Evolutionary conservation across 176 grass and related monocot genomes (phyloP).

Genomic region (Raddia guianensis): DNA sequence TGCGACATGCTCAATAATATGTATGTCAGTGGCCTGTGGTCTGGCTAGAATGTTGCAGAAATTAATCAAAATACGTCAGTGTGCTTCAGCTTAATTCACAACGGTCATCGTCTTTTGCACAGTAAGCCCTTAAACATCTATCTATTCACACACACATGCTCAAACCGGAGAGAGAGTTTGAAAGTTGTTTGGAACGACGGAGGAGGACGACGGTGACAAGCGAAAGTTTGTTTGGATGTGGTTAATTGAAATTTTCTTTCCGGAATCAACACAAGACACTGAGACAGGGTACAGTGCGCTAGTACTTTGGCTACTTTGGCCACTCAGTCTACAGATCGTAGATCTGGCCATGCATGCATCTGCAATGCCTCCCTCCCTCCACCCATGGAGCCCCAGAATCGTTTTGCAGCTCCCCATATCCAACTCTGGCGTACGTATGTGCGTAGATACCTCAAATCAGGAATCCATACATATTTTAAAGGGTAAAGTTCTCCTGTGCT

Average conservation of each 20-base stretch:
- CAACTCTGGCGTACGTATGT: not conserved
- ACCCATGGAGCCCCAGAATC: not conserved
- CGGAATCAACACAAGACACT: conserved; percentile 3
- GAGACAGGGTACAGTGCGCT: conserved; percentile 4
- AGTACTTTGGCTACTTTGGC: conserved; percentile 39
- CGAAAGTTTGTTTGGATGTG: conserved; percentile 45
- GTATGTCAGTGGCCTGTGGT: not conserved
- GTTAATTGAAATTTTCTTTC: conserved; percentile 24
- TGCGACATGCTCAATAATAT: conserved; percentile 8
- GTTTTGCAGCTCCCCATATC: conserved; percentile 3
- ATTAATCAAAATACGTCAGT: not conserved
- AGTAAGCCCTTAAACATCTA: conserved; percentile 12
- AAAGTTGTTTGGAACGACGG: conserved; percentile 34
- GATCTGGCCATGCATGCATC: conserved; percentile 19
- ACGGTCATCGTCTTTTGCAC: conserved; percentile 26
- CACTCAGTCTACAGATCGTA: conserved; percentile 32
- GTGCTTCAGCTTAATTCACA: conserved; percentile 15
- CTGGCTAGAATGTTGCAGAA: conserved; percentile 17
- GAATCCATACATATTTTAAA: not conserved
- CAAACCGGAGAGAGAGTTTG: conserved; percentile 30
- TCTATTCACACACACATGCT: not conserved
- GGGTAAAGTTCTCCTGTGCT: too few species aligned
- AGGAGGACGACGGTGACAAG: conserved; percentile 43
- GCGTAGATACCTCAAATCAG: not conserved
- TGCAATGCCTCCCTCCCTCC: not conserved